phyloP scores from a whole-genome alignment of 352 stramenopile species.

The Phytophthora sojae region DNA sequence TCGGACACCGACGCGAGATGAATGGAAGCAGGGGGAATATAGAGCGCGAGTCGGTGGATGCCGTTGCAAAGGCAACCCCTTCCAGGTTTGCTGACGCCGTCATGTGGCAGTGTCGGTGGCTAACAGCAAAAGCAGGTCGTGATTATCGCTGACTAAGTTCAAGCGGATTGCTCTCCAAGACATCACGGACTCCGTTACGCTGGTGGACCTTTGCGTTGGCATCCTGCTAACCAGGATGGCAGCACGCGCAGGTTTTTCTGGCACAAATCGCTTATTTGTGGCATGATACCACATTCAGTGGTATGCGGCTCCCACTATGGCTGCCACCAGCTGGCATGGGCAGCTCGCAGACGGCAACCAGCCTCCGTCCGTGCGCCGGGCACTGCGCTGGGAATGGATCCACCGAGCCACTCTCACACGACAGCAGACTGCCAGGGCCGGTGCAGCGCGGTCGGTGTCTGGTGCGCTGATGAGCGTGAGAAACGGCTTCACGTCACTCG shows the following conservation, averaged over 20 bases:
- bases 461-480: conserved; percentile 21
- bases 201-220: conserved; percentile 5
- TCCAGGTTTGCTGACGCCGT: conserved; percentile 1
- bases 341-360: conserved; percentile 8
- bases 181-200: conserved; percentile 16
- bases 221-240: conserved; percentile 28
- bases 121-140: conserved; percentile 28
- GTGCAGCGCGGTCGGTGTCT: conserved; percentile 24
- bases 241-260: neutral
- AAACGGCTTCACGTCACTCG: conserved; percentile 34
- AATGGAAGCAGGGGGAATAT: conserved; percentile 2
- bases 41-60: conserved; percentile 4
- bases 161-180: conserved; percentile 12
- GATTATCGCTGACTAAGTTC: conserved; percentile 13
- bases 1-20: neutral
- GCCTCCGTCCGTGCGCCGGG: conserved; percentile 11
- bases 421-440: conserved; percentile 22
- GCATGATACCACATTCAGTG: conserved; percentile 8
- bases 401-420: conserved; percentile 33
- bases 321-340: conserved; percentile 19
- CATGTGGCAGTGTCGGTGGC: conserved; percentile 10
- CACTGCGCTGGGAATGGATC: conserved; percentile 25
- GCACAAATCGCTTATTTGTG: conserved; percentile 30
- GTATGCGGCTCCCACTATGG: neutral
- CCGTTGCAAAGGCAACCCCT: conserved; percentile 15